phyloP scores from a whole-genome alignment of 768 basidiomycete genomes.

The Suillus placidus region DNA sequence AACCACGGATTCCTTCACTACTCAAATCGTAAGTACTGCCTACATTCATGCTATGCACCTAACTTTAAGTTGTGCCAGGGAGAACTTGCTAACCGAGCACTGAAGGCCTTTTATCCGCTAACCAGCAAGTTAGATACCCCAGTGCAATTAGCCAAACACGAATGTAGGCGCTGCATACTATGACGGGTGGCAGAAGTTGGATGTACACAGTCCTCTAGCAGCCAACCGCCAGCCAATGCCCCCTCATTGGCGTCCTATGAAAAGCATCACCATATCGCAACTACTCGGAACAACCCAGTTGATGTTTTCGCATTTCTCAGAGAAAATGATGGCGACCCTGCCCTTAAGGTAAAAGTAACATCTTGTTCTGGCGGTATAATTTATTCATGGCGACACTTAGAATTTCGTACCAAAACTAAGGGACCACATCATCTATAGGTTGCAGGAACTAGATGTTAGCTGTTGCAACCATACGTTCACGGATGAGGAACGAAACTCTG shows the following conservation, averaged over 20 bases:
- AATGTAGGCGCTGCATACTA: too few species aligned
- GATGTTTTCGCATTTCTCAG: conserved; percentile 7
- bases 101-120: too few species aligned
- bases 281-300: neutral
- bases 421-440: conserved; percentile 6
- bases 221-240: too few species aligned
- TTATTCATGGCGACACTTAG: neutral
- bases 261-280: conserved; percentile 25
- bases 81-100: too few species aligned
- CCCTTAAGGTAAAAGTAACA: conserved; percentile 15
- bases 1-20: too few species aligned
- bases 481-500: conserved; percentile 15
- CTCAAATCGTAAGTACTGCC: too few species aligned
- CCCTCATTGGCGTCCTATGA: neutral
- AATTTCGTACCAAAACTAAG: conserved; percentile 6
- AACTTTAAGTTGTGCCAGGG: too few species aligned
- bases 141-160: too few species aligned
- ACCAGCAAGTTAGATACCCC: too few species aligned
- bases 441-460: neutral
- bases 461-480: neutral
- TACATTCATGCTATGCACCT: too few species aligned
- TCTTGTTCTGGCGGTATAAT: neutral
- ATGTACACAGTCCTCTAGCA: too few species aligned
- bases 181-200: too few species aligned
- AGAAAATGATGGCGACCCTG: conserved; percentile 28